Conservation (phyloP, 768 basidiomycete genomes). For the Lactarius indigo region DNA sequence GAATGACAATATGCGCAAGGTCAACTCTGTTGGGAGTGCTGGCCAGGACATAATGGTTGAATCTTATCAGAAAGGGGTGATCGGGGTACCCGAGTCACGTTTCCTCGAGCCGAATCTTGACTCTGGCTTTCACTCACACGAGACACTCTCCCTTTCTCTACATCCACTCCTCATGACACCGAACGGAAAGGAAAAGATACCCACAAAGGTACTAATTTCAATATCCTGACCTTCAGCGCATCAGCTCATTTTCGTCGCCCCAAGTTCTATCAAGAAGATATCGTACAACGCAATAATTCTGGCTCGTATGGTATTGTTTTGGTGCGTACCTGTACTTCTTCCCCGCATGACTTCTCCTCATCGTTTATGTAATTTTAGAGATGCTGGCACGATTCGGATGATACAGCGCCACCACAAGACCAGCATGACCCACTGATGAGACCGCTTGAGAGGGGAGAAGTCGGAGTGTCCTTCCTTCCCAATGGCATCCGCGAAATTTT, state of each 20-base stretch:
- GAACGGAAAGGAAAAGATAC: constrained; percentile 26
- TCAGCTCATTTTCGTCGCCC: background rate
- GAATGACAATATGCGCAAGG: constrained; percentile 8
- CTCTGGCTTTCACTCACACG: constrained; percentile 1
- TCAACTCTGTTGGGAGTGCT: constrained; percentile 14
- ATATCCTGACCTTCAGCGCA: background rate
- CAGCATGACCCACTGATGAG: constrained; percentile 70
- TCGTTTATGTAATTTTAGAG: constrained; percentile 44
- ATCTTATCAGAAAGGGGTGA: constrained; percentile 16
- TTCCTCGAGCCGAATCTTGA: background rate
- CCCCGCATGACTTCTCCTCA: background rate
- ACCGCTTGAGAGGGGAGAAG: constrained; percentile 72
- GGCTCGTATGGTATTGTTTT: constrained; percentile 57
- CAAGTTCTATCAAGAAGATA: constrained; percentile 42
- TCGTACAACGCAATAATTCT: constrained; percentile 35
- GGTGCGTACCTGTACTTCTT: constrained; percentile 38
- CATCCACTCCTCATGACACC: constrained; percentile 30
- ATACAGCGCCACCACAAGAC: constrained; percentile 44
- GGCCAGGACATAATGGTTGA: background rate
- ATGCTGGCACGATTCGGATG: constrained; percentile 88
- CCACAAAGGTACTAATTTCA: constrained; percentile 34
- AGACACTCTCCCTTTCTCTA: background rate
- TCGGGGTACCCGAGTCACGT: constrained; percentile 21
- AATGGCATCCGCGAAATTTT: constrained; percentile 62
- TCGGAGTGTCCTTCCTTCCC: constrained; percentile 70